Percentiles rank a stretch among this genome's conserved stretches.
These are phyloP conservation scores for Colletotrichum truncatum DNA, from an alignment of 2,329 filamentous ascomycete species.

Conservation along the genomic window DNA sequence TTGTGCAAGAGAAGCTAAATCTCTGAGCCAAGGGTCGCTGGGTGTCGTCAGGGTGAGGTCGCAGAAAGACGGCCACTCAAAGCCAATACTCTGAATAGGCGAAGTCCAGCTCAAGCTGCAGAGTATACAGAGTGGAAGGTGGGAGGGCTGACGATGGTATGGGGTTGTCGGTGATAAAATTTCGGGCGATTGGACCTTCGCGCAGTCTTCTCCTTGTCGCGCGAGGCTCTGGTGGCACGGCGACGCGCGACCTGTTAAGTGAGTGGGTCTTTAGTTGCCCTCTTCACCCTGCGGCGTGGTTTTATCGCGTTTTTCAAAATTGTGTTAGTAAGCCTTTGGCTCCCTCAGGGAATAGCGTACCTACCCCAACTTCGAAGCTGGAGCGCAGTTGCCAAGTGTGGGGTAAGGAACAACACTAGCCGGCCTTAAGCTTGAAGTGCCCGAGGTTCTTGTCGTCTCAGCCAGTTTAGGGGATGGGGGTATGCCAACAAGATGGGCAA, in stretches of 20 bases:
- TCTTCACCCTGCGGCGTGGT: neutral
- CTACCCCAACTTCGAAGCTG: conserved; percentile 11
- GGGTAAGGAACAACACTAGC: conserved; percentile 17
- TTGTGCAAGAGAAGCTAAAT: conserved; percentile 4
- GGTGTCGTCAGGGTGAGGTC: neutral
- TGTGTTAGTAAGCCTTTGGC: neutral
- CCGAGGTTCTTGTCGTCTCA: conserved; percentile 14
- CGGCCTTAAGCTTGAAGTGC: neutral
- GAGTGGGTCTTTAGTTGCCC: neutral
- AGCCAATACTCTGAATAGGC: neutral
- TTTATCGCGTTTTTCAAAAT: neutral
- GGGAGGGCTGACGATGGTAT: conserved; percentile 7
- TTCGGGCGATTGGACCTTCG: conserved; percentile 17
- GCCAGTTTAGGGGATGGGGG: conserved; percentile 1
- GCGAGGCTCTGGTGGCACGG: conserved; percentile 27
- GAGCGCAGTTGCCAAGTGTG: conserved; percentile 23
- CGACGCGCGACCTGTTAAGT: conserved; percentile 31
- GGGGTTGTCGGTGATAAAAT: conserved; percentile 22
- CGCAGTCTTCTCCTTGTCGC: conserved; percentile 25
- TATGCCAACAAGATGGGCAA: neutral
- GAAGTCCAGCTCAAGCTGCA: conserved; percentile 1
- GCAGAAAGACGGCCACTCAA: neutral
- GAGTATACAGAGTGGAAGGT: neutral
- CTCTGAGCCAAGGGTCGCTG: neutral
- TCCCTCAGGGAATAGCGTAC: neutral